Evolutionary conservation across 2,329 filamentous ascomycete species (phyloP), one percentile per base, ranked within the genome.

Genomic region (Cercospora nicotianae): DNA sequence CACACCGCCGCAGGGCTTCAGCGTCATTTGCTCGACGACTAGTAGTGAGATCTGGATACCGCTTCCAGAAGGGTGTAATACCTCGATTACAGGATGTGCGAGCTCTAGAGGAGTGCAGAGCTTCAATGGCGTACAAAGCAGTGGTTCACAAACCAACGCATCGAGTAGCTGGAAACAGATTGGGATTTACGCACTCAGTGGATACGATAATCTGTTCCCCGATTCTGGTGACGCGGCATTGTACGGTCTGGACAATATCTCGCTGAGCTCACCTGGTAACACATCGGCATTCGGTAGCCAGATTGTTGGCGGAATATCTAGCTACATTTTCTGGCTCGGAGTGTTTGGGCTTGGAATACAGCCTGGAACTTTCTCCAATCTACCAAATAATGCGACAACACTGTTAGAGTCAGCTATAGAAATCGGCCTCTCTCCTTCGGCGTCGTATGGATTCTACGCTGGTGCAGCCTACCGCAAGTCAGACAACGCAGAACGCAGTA

Each of bases 321-420:
- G 59, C 16, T 53, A 76, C 26, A 72, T 76, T 16, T 76, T 75
- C 65, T 80, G 76, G 75, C 70, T 79, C 36, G 80, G 80, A 8
- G 73, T 65, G 16, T 66, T 81, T 39, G 78, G 78, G 1, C 65
- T 77, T 3, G 72, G 70, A 36, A 64, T 69, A 9, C 39, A 63
- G 8, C 64, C 72, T 9, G 66, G 65, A 30, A 72, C 70, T 23
- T 72, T 75, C 45, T 67, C 70, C 5, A 63, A 51, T 30, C 36
- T 53, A 53, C 62, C 31, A 20, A n/a, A 66, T 33, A 42, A 53
- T 70, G 55, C 55, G 8, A 28, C 55, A 3, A 59, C 55, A 30
- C 20, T 59, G 5, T 36, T 59, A 28, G 18, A n/a, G 28, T 31
- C 55, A 59, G 55, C 55, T 18, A 59, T 12, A 3, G 39, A 36